These are phyloP conservation scores for Fraxinus pennsylvanica DNA, from an alignment of 257 asterid species.

Conservation along the genomic window DNA sequence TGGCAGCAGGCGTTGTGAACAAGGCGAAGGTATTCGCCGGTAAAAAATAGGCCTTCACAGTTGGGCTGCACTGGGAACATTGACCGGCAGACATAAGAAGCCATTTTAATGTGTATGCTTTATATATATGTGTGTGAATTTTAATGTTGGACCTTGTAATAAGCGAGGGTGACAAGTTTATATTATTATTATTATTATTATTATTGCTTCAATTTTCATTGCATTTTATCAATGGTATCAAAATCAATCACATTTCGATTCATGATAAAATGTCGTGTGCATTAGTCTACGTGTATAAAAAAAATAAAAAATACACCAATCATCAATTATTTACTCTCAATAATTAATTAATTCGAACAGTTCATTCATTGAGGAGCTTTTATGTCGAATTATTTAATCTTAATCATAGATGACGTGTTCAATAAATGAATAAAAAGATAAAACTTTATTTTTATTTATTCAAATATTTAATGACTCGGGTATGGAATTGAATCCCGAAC, in stretches of 20 bases:
- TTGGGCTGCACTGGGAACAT: constrained; percentile 48
- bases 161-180: background rate
- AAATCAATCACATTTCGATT: too few relatives aligned
- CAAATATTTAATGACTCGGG: too few relatives aligned
- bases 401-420: background rate
- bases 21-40: constrained; percentile 62
- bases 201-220: background rate
- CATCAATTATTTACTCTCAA: too few relatives aligned
- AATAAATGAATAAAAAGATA: background rate
- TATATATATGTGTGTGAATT: background rate
- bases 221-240: background rate
- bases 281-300: too few relatives aligned
- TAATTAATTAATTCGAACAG: background rate
- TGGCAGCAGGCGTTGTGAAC: constrained; percentile 71
- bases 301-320: too few relatives aligned
- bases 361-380: background rate
- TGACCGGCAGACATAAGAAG: constrained; percentile 37
- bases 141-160: background rate
- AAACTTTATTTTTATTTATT: background rate
- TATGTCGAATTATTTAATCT: background rate
- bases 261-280: background rate
- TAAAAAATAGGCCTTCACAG: constrained; percentile 40
- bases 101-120: background rate
- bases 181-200: too few relatives aligned
- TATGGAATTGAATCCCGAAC: too few relatives aligned